phyloP scores from a whole-genome alignment of 2,329 filamentous ascomycete genomes.

The Nemania serpens region DNA sequence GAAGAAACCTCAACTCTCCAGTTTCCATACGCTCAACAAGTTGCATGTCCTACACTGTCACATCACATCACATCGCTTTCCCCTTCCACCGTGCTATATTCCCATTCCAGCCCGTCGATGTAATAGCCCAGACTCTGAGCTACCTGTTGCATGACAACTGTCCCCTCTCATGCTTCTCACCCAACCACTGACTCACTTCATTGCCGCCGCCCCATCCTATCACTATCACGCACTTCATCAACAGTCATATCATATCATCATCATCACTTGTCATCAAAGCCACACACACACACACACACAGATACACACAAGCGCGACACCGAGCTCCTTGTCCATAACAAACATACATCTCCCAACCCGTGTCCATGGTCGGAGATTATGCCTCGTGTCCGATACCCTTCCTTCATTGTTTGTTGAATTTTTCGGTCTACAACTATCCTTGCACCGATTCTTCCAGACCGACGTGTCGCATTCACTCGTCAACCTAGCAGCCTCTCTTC shows the following conservation, averaged over 20 bases:
- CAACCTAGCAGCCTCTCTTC: constrained; percentile 3
- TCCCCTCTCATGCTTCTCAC: background rate
- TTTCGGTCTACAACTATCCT: background rate
- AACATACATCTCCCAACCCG: background rate
- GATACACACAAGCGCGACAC: background rate
- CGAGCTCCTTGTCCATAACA: background rate
- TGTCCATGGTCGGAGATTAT: background rate
- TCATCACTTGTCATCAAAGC: background rate
- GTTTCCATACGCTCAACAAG: constrained; percentile 4
- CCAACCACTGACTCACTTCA: background rate
- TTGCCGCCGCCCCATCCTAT: background rate
- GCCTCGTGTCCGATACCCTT: background rate
- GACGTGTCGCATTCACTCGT: constrained; percentile 2
- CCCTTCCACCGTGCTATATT: background rate
- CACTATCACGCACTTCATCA: constrained; percentile 1
- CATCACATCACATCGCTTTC: background rate
- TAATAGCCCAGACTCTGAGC: background rate
- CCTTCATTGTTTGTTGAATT: background rate
- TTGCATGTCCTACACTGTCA: background rate
- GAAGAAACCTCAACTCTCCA: constrained; percentile 2
- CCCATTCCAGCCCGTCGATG: background rate
- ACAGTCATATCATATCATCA: background rate
- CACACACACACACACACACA: constrained; percentile 5
- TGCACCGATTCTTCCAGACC: background rate
- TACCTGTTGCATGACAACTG: background rate